These are phyloP conservation scores for Astraeus odoratus DNA, from an alignment of 768 basidiomycete genomes.

Conservation along the genomic window DNA sequence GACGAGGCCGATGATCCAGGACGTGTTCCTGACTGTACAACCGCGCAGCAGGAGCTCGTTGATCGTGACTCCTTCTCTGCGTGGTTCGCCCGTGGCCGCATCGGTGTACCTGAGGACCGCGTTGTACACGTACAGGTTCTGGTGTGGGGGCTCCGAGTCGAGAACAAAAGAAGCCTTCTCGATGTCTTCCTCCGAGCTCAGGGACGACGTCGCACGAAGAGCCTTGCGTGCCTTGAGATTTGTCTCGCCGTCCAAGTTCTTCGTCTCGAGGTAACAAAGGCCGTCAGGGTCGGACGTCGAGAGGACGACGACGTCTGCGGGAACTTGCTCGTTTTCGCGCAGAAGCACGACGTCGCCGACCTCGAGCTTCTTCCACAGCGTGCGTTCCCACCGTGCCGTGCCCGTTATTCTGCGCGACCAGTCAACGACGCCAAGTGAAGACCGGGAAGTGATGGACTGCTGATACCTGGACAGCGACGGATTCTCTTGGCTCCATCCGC, in stretches of 20 bases:
- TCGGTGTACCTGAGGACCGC: slow-evolving; percentile 76
- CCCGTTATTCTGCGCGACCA: slow-evolving; percentile 64
- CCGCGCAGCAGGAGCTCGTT: slow-evolving; percentile 92
- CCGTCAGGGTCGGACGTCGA: slow-evolving; percentile 89
- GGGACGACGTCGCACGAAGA: slow-evolving; percentile 65
- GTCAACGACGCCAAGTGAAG: slow-evolving; percentile 72
- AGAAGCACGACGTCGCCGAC: slow-evolving; percentile 94
- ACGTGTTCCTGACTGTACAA: slow-evolving; percentile 81
- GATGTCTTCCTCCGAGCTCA: slow-evolving; percentile 82
- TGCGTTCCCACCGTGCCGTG: slow-evolving; percentile 85
- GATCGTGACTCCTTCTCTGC: slow-evolving; percentile 72
- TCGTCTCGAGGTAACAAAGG: slow-evolving; percentile 94
- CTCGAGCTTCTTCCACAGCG: slow-evolving; percentile 97
- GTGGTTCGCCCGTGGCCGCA: slow-evolving; percentile 39
- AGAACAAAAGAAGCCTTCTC: slow-evolving; percentile 82
- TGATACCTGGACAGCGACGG: slow-evolving; percentile 43
- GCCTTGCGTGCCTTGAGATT: slow-evolving; percentile 86
- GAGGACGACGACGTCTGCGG: slow-evolving; percentile 90
- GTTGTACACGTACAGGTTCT: slow-evolving; percentile 88
- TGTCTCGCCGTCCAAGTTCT: slow-evolving; percentile 97
- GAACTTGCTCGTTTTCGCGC: slow-evolving; percentile 91
- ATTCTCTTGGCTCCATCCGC: slow-evolving; percentile 30
- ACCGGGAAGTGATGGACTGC: slow-evolving; percentile 49
- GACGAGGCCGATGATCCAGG: slow-evolving; percentile 92
- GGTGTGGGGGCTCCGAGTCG: slow-evolving; percentile 90